phyloP scores from a whole-genome alignment of 345 rosid genomes.

The Aquilaria sinensis region DNA sequence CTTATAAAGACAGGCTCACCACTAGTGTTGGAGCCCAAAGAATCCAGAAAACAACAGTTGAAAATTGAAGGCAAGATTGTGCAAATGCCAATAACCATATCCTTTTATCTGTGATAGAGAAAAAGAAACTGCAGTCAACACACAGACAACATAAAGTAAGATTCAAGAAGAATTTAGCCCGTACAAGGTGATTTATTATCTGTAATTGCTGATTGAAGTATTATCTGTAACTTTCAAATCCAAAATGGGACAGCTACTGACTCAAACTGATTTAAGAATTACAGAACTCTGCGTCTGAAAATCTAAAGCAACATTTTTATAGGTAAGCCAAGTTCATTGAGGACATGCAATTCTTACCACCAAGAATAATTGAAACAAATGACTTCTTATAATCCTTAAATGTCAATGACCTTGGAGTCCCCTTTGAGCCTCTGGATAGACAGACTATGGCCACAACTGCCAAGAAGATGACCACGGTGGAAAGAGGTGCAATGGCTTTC shows the following conservation, averaged over 20 bases:
- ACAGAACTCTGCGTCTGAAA: background rate
- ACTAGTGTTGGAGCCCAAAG: constrained; percentile 92
- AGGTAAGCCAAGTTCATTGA: background rate
- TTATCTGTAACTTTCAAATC: background rate
- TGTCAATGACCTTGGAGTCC: constrained; percentile 27
- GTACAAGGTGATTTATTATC: background rate
- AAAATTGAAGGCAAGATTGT: constrained; percentile 84
- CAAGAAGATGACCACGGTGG: constrained; percentile 32
- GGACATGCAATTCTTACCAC: constrained; percentile 43
- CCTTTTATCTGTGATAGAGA: constrained; percentile 60
- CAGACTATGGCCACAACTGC: constrained; percentile 44
- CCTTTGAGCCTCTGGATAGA: constrained; percentile 48
- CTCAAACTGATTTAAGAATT: constrained; percentile 3
- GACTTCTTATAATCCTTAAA: constrained; percentile 41
- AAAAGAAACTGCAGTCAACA: background rate
- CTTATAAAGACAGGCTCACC: constrained; percentile 39
- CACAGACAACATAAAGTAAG: background rate
- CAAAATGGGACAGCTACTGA: background rate
- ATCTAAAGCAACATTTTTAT: background rate
- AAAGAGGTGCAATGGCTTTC: constrained; percentile 43
- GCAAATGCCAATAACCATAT: constrained; percentile 67
- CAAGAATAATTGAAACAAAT: constrained; percentile 39
- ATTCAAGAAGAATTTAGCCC: constrained; percentile 2
- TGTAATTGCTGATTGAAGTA: background rate
- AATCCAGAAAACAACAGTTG: constrained; percentile 78